Evolutionary conservation across 495 filamentous ascomycete genomes (phyloP).

Genomic region (Collariella sp.): DNA sequence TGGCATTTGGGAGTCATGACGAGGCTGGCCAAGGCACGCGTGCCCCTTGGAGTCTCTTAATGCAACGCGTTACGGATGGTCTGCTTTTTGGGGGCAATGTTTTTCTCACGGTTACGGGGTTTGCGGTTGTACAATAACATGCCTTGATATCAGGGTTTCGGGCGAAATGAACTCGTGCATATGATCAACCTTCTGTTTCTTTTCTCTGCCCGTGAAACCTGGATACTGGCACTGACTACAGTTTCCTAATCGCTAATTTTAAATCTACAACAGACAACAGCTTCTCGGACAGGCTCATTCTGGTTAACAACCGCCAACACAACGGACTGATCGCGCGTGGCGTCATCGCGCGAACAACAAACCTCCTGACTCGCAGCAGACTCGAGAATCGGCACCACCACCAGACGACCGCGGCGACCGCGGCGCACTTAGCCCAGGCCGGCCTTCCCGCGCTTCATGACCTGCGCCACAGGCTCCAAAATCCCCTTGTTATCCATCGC

Average conservation of each 20-base stretch:
- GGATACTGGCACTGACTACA: background rate
- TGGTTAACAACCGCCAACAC: background rate
- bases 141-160: slow-evolving; percentile 52
- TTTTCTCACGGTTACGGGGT: slow-evolving; percentile 58
- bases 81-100: slow-evolving; percentile 68
- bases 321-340: too few relatives aligned
- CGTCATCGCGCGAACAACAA: background rate
- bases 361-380: too few relatives aligned
- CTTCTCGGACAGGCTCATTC: background rate
- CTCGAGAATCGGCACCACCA: too few relatives aligned
- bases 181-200: slow-evolving; percentile 38
- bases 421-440: slow-evolving; percentile 63
- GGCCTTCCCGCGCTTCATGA: slow-evolving; percentile 76
- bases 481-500: slow-evolving; percentile 79
- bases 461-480: slow-evolving; percentile 72
- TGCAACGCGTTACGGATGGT: slow-evolving; percentile 83
- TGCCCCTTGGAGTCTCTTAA: slow-evolving; percentile 59
- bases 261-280: background rate
- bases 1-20: slow-evolving; percentile 53
- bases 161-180: slow-evolving; percentile 55
- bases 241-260: background rate
- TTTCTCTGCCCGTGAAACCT: background rate
- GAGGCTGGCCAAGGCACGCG: slow-evolving; percentile 53
- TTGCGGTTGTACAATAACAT: slow-evolving; percentile 71
- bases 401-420: background rate